These are phyloP conservation scores for Fusarium camptoceras DNA, from an alignment of 2,329 filamentous ascomycete genomes.

Conservation along the genomic window DNA sequence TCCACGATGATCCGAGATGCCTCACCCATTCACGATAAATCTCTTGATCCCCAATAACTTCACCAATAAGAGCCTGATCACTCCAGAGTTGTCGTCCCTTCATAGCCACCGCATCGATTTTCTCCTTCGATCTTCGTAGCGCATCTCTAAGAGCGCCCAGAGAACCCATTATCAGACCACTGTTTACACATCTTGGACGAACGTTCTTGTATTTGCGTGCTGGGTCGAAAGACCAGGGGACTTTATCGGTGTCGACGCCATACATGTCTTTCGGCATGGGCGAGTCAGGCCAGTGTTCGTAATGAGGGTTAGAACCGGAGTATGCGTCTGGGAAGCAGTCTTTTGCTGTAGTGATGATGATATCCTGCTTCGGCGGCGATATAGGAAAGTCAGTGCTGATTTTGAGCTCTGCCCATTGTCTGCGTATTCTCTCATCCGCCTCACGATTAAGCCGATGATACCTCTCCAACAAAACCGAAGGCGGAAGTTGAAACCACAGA, in stretches of 20 bases:
- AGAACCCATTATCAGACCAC: slow-evolving; percentile 53
- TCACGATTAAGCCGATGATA: slow-evolving; percentile 52
- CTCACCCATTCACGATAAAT: slow-evolving; percentile 52
- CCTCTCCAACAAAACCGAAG: slow-evolving; percentile 52
- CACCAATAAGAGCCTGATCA: slow-evolving; percentile 53
- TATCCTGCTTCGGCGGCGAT: slow-evolving; percentile 48
- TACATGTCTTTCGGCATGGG: slow-evolving; percentile 52
- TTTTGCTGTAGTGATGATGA: slow-evolving; percentile 52
- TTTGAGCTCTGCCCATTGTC: slow-evolving; percentile 40
- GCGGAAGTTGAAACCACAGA: slow-evolving; percentile 55
- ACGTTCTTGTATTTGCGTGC: slow-evolving; percentile 51
- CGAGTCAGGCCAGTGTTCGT: slow-evolving; percentile 53
- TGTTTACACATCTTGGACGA: slow-evolving; percentile 52
- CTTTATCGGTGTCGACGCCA: slow-evolving; percentile 49
- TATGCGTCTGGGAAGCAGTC: slow-evolving; percentile 51
- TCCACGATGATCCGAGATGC: slow-evolving; percentile 48
- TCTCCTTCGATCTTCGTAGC: slow-evolving; percentile 46
- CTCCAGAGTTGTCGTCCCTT: slow-evolving; percentile 54
- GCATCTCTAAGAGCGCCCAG: slow-evolving; percentile 46
- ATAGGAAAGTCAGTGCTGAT: slow-evolving; percentile 45
- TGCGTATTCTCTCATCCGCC: slow-evolving; percentile 47
- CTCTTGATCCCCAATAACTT: slow-evolving; percentile 56
- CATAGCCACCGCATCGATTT: slow-evolving; percentile 45
- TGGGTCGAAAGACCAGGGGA: slow-evolving; percentile 47
- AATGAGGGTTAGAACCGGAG: slow-evolving; percentile 52